Evolutionary conservation across 208 protist species (phyloP), one percentile per base, ranked within the genome.

Genomic region (Wallacemonas collosoma): DNA sequence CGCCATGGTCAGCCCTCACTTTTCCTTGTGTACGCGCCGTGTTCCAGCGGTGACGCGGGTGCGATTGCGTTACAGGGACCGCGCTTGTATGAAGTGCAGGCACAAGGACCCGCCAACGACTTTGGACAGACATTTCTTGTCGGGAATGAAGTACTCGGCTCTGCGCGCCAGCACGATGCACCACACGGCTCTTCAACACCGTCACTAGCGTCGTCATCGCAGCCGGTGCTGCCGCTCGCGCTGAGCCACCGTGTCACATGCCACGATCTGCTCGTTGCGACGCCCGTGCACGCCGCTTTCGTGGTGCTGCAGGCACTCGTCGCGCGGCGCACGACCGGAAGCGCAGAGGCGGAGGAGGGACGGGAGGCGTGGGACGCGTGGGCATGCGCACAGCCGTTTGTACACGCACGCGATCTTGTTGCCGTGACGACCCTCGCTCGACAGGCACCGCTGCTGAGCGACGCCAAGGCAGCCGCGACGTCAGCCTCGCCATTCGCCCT

Each of bases 241-340:
- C 60, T 65, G 11, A 65, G 60, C 17, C 60, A 65, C 2, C 12
- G 9, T 14, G 60, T 50, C 41, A 45, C 40, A 41, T 53, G 60
- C 40, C 7, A 36, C 6, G 60, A 65, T 44, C 58, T 71, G 71
- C 77, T 87, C 47, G 50, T 90, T 0, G 82, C 82, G 2, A 91
- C 84, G 39, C 86, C 89, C 26, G 55, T 94, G 57, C 79, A 94
- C 76, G 12, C 86, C n/a, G 86, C 77, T 1, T 94, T 87, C 55
- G 71, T 91, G 55, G 85, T 80, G 0, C 67, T 94, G n/a, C 68
- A 75, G 6, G 81, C 76, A 55, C 68, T 81, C 3, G 36, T 83
- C 6, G 72, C 40, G 0, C 66, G 50, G 15, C 48, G 53, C 64
- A 53, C 47, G 68, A 12, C 17, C 71, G 41, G 2, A 60, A 68